Conservation (phyloP, 192 early-diverging fungal species). For the Oehlia diaphana region DNA sequence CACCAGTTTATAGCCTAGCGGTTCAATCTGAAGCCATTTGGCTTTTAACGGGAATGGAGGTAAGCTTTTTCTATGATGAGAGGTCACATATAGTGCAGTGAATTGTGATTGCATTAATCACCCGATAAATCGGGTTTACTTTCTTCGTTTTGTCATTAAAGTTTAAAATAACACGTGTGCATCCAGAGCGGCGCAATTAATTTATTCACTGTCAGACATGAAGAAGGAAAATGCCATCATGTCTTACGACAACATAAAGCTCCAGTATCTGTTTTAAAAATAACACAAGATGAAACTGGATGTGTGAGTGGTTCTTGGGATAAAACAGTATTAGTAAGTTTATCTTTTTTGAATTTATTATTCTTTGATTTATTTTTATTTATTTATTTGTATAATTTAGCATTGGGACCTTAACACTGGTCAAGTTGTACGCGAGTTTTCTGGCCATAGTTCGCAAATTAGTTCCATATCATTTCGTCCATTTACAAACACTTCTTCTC, state of each 20-base stretch:
- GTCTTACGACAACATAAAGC: conserved; percentile 77
- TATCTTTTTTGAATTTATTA: conserved; percentile 16
- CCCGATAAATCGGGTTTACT: neutral
- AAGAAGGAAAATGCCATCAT: conserved; percentile 90
- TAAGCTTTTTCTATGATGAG: conserved; percentile 28
- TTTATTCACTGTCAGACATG: conserved; percentile 85
- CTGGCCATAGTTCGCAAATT: conserved; percentile 80
- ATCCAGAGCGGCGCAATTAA: conserved; percentile 78
- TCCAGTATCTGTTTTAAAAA: conserved; percentile 81
- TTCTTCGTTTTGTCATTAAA: neutral
- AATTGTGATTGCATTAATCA: neutral
- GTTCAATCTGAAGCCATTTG: conserved; percentile 93
- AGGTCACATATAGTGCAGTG: neutral
- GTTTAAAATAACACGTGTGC: neutral
- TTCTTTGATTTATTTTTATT: neutral
- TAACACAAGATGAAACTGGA: conserved; percentile 78
- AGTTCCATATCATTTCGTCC: conserved; percentile 76
- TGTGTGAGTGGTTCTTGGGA: conserved; percentile 97
- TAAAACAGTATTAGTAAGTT: conserved; percentile 69
- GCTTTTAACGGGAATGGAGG: conserved; percentile 75
- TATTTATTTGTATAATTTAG: conserved; percentile 33
- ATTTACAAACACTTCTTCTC: conserved; percentile 24
- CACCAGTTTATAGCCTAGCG: conserved; percentile 89
- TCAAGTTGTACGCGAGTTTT: conserved; percentile 61
- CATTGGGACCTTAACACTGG: conserved; percentile 90